Conservation (phyloP, 1,284 basidiomycete species). For the Cutaneotrichosporon cavernicola region DNA sequence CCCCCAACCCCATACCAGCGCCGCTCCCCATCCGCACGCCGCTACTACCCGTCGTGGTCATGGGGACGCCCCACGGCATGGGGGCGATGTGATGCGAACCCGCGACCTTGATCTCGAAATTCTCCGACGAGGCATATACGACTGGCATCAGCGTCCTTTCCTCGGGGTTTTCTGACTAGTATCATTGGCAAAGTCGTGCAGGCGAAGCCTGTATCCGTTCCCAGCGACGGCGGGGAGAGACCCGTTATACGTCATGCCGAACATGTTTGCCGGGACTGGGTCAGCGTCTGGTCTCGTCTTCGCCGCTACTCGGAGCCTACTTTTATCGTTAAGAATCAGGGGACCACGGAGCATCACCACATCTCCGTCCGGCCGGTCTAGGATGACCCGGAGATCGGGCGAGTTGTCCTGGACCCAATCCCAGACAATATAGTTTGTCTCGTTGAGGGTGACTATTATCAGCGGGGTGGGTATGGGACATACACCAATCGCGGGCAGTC, state of each 20-base stretch:
- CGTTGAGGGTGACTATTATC: neutral
- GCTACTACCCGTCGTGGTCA: neutral
- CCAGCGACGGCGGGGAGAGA: neutral
- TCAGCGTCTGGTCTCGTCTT: neutral
- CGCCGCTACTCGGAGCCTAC: neutral
- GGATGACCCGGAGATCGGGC: neutral
- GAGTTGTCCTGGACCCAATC: neutral
- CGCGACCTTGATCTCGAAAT: constrained; percentile 3
- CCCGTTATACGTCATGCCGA: neutral
- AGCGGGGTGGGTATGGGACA: neutral
- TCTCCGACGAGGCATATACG: neutral
- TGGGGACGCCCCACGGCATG: neutral
- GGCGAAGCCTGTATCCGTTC: neutral
- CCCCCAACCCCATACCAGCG: neutral
- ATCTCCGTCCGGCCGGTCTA: neutral
- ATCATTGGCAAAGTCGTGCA: constrained; percentile 1
- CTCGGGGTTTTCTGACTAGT: neutral
- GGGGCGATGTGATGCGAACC: neutral
- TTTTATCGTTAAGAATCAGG: neutral
- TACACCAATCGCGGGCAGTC: neutral
- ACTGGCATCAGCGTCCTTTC: neutral
- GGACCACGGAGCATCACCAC: neutral
- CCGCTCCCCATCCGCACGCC: too few species aligned
- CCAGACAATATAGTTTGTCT: neutral
- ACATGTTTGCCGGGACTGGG: constrained; percentile 4